phyloP scores from a whole-genome alignment of 1,139 yeast genomes.

The Magnusiomyces ingens region DNA sequence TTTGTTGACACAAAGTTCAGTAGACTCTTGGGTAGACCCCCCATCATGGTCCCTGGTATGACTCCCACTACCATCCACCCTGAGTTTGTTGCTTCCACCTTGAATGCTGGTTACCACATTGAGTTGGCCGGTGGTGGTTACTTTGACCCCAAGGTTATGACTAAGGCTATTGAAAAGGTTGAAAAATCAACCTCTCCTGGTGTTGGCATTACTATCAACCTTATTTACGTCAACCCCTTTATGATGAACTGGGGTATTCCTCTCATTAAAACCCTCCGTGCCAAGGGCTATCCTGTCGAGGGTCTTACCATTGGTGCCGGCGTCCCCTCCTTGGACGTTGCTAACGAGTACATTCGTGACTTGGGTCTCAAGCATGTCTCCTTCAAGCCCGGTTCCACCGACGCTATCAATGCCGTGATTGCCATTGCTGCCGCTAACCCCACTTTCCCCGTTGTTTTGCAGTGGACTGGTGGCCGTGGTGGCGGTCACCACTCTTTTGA shows the following conservation, averaged over 20 bases:
- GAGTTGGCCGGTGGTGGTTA: constrained; percentile 99
- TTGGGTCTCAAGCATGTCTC: constrained; percentile 91
- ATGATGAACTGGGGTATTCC: constrained; percentile 99
- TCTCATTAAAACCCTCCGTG: constrained; percentile 79
- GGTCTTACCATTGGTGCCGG: constrained; percentile 98
- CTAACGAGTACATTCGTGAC: constrained; percentile 88
- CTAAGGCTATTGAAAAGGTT: constrained; percentile 67
- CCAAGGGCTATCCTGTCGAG: constrained; percentile 90
- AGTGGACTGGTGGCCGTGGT: constrained; percentile 99
- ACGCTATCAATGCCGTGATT: constrained; percentile 80
- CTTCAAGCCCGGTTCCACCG: constrained; percentile 95
- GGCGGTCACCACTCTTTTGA: constrained; percentile 99
- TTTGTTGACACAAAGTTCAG: constrained; percentile 93
- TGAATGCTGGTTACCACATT: constrained; percentile 94
- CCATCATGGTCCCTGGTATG: constrained; percentile 98
- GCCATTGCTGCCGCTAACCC: constrained; percentile 95
- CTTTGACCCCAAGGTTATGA: constrained; percentile 64
- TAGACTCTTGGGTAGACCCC: constrained; percentile 87
- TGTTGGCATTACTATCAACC: constrained; percentile 81
- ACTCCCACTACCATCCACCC: constrained; percentile 97
- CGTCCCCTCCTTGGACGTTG: constrained; percentile 96
- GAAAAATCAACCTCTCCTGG: constrained; percentile 59
- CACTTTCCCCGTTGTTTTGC: constrained; percentile 88
- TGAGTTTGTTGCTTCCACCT: constrained; percentile 84
- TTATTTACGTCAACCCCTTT: constrained; percentile 93